phyloP scores from a whole-genome alignment of 305 asterid genomes.

The Solanum hybrid region DNA sequence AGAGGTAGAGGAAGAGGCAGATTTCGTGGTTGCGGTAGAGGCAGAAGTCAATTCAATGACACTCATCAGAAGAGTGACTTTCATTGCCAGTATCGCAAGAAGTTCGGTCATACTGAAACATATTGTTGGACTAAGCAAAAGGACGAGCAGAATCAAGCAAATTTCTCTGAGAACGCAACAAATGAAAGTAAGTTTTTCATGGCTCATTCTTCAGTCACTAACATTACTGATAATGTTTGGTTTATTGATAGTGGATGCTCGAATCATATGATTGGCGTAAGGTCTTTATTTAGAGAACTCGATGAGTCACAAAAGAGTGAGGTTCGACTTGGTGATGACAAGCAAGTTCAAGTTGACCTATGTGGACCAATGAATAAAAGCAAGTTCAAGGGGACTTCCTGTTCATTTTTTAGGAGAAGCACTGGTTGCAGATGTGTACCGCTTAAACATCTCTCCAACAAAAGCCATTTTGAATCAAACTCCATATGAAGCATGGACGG shows the following conservation, averaged over 20 bases:
- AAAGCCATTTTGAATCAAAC: too few relatives aligned
- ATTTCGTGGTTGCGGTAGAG: neutral
- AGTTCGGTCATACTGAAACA: neutral
- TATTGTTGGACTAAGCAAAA: neutral
- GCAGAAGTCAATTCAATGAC: neutral
- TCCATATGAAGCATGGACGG: too few relatives aligned
- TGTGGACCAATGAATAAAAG: too few relatives aligned
- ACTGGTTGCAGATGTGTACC: neutral
- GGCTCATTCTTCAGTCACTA: neutral
- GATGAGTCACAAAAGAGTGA: neutral
- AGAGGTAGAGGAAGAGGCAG: neutral
- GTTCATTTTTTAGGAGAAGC: neutral
- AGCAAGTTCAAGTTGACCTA: neutral
- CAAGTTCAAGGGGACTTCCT: too few relatives aligned
- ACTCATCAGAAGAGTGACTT: neutral
- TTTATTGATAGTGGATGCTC: neutral
- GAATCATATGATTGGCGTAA: too few relatives aligned
- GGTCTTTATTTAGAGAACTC: neutral
- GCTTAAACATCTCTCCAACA: neutral
- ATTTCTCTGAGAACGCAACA: too few relatives aligned
- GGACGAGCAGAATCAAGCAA: neutral
- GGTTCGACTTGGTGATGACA: neutral
- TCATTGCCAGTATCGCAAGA: neutral
- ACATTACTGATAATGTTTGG: neutral
- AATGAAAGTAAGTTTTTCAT: neutral